These are phyloP conservation scores for Insectozyma bohioensis DNA, from an alignment of 1,139 yeast species.

Conservation along the genomic window DNA sequence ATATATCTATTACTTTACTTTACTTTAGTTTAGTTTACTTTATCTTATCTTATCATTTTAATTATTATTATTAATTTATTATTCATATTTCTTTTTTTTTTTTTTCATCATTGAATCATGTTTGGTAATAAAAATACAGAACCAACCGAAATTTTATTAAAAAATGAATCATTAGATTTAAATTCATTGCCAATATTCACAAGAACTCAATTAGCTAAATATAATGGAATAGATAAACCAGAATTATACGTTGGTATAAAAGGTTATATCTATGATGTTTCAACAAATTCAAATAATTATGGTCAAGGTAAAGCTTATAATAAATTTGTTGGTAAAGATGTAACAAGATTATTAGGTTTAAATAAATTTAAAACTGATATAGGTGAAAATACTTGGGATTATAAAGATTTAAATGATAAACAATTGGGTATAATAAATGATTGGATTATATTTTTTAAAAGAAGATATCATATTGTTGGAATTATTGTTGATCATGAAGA, in stretches of 20 bases:
- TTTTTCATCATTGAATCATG: too few relatives aligned
- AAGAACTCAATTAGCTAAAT: constrained; percentile 31
- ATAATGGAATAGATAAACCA: constrained; percentile 31
- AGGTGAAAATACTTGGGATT: constrained; percentile 41
- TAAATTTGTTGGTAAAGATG: constrained; percentile 74
- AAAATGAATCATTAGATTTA: constrained; percentile 23
- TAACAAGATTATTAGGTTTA: constrained; percentile 64
- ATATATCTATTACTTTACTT: too few relatives aligned
- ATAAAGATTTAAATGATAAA: constrained; percentile 46
- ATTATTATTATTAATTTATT: too few relatives aligned
- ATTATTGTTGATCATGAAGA: constrained; percentile 27
- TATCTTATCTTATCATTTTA: too few relatives aligned
- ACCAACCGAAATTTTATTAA: constrained; percentile 22
- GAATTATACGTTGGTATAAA: constrained; percentile 69
- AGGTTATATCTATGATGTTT: constrained; percentile 77
- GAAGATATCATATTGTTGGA: constrained; percentile 46
- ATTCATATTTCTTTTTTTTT: too few relatives aligned
- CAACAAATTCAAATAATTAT: constrained; percentile 60
- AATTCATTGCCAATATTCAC: constrained; percentile 34
- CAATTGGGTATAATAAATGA: constrained; percentile 53
- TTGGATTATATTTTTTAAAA: constrained; percentile 57
- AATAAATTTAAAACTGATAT: constrained; percentile 31
- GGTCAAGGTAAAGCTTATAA: constrained; percentile 78
- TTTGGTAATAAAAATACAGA: constrained; percentile 13
- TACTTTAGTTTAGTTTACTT: too few relatives aligned